phyloP scores from a whole-genome alignment of 176 grass and related monocot species.

The Carex pumila region DNA sequence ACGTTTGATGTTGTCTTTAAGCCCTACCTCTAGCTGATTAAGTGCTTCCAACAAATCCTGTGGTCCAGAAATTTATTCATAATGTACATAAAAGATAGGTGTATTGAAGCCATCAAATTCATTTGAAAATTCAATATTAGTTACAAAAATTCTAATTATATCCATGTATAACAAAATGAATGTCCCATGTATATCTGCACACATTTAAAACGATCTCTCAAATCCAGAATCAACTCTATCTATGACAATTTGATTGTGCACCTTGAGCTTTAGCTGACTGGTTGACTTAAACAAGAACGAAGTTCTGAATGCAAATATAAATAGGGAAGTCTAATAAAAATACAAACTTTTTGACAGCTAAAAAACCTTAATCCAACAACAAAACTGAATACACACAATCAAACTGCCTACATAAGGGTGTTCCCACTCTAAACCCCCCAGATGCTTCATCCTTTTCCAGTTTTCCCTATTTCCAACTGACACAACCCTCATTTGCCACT shows the following conservation, averaged over 20 bases:
- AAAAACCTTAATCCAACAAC: not conserved
- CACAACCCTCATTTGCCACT: not conserved
- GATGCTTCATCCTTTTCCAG: not conserved
- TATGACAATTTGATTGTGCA: not conserved
- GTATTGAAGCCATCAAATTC: not conserved
- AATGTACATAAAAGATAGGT: not conserved
- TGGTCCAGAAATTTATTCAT: not conserved
- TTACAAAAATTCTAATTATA: not conserved
- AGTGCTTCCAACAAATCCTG: conserved; percentile 93
- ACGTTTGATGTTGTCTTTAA: conserved; percentile 76
- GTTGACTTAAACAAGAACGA: not conserved
- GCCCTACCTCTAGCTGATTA: conserved; percentile 77
- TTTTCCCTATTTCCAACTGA: not conserved
- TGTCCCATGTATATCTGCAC: not conserved
- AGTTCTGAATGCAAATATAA: not conserved
- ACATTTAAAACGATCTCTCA: not conserved
- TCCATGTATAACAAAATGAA: not conserved
- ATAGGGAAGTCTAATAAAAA: not conserved
- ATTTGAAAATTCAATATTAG: not conserved
- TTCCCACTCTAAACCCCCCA: not conserved
- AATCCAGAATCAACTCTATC: not conserved
- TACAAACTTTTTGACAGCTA: not conserved
- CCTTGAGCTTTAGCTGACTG: not conserved
- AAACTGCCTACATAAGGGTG: not conserved
- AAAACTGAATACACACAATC: not conserved